Conservation (phyloP, 768 basidiomycete species). For the Agrocybe pediades region DNA sequence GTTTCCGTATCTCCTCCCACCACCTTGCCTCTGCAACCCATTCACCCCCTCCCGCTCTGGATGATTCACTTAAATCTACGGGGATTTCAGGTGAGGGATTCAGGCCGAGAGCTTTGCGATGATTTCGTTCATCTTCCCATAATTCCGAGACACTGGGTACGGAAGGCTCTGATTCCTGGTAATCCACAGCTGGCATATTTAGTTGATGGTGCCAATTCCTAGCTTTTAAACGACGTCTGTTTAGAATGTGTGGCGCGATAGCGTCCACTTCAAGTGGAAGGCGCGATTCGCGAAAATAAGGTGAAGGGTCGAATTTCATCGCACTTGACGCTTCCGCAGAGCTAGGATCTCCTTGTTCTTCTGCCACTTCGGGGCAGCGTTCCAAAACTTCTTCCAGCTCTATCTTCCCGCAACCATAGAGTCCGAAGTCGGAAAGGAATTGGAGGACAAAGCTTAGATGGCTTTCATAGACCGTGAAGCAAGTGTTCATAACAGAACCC, state of each 20-base stretch:
- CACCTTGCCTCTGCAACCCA: conserved; percentile 78
- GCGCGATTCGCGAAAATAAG: conserved; percentile 67
- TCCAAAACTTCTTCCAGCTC: conserved; percentile 70
- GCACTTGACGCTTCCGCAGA: conserved; percentile 14
- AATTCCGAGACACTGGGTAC: conserved; percentile 89
- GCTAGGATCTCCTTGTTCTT: conserved; percentile 35
- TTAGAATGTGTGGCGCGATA: conserved; percentile 81
- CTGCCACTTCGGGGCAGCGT: conserved; percentile 39
- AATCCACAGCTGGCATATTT: conserved; percentile 60
- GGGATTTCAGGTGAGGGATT: conserved; percentile 75
- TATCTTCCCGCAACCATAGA: conserved; percentile 93
- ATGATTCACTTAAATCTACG: conserved; percentile 64
- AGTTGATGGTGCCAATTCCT: conserved; percentile 70
- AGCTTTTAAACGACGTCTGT: conserved; percentile 65
- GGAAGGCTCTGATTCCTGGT: conserved; percentile 69
- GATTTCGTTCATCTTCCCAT: conserved; percentile 93
- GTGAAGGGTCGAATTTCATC: conserved; percentile 46
- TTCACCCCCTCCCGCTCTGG: conserved; percentile 53
- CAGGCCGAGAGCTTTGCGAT: conserved; percentile 68
- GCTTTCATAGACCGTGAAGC: conserved; percentile 83
- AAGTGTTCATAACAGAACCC: conserved; percentile 79
- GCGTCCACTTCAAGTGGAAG: conserved; percentile 83
- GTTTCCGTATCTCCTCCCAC: conserved; percentile 69
- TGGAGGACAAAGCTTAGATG: conserved; percentile 89
- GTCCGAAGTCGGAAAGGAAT: conserved; percentile 92